phyloP scores from a whole-genome alignment of 257 asterid species.

The Parsonsia alboflavescens region DNA sequence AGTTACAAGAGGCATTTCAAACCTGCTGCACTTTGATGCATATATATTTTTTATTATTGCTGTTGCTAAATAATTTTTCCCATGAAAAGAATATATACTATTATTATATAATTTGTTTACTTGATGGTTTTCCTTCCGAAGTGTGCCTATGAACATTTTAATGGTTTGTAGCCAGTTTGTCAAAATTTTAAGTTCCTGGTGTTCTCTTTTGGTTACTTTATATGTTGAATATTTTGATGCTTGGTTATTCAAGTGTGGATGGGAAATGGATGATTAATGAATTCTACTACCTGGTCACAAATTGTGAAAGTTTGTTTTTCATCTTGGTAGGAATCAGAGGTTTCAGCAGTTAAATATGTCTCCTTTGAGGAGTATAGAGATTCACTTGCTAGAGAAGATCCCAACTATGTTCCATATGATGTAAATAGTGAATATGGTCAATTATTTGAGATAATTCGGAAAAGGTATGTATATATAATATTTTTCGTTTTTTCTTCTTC shows the following conservation, averaged over 20 bases:
- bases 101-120: not conserved
- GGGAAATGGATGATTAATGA: not conserved
- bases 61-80: not conserved
- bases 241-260: not conserved
- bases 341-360: constrained; percentile 89
- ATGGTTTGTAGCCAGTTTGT: not conserved
- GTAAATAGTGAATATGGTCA: constrained; percentile 63
- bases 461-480: constrained; percentile 50
- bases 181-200: not conserved
- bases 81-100: not conserved
- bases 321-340: constrained; percentile 87
- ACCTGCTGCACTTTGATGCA: not conserved
- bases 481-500: constrained; percentile 12
- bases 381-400: constrained; percentile 70
- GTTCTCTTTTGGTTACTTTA: not conserved
- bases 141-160: not conserved
- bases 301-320: constrained; percentile 18
- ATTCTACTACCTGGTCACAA: not conserved
- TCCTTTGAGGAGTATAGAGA: constrained; percentile 65
- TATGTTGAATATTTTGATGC: not conserved
- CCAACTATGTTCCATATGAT: constrained; percentile 76
- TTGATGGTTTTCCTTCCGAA: not conserved
- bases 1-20: not conserved
- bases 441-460: constrained; percentile 67
- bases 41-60: not conserved